Evolutionary conservation across 306 rosid genomes (phyloP).

Genomic region (Geum urbanum): DNA sequence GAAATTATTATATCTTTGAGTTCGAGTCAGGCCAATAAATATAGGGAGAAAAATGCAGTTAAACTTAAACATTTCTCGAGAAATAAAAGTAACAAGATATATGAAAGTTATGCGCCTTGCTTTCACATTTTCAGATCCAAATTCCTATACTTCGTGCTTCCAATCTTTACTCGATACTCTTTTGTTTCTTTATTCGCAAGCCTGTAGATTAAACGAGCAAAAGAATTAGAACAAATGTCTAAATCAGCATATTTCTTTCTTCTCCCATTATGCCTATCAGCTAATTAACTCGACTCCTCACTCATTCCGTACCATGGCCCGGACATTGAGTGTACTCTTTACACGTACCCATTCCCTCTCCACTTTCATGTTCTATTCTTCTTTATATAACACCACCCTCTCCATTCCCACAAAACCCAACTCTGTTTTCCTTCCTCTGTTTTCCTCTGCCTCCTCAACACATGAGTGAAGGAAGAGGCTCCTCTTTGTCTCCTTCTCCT

Average conservation of each 20-base stretch:
- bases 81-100: background rate
- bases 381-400: slow-evolving; percentile 1
- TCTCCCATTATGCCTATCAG: background rate
- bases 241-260: background rate
- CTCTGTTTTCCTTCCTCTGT: background rate
- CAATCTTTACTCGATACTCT: too few relatives aligned
- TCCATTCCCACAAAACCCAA: background rate
- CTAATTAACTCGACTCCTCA: slow-evolving; percentile 27
- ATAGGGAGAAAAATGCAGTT: too few relatives aligned
- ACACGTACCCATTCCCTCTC: slow-evolving; percentile 16
- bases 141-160: background rate
- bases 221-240: background rate
- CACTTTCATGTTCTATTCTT: background rate
- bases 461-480: slow-evolving; percentile 42
- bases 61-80: background rate
- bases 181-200: slow-evolving; percentile 5
- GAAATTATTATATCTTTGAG: too few relatives aligned
- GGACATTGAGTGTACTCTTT: slow-evolving; percentile 36
- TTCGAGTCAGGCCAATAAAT: too few relatives aligned
- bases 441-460: slow-evolving; percentile 5
- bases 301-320: slow-evolving; percentile 52
- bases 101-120: background rate
- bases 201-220: background rate
- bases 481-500: background rate
- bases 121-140: background rate